phyloP scores from a whole-genome alignment of 179 eudicot species.

The Camellia oleifera region DNA sequence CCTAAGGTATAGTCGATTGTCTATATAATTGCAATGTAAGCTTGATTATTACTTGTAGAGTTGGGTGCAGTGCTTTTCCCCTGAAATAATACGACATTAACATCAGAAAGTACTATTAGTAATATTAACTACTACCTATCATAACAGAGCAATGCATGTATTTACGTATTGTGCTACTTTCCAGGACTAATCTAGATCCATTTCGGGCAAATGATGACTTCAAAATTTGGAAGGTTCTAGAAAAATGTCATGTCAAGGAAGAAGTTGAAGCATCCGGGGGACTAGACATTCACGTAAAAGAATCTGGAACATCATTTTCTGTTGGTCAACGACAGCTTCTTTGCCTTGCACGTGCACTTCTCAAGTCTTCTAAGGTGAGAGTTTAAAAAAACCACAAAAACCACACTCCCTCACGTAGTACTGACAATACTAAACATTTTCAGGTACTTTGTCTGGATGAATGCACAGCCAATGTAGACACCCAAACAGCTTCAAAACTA shows the following conservation, averaged over 20 bases:
- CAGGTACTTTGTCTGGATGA: constrained; percentile 94
- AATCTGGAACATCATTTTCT: constrained; percentile 73
- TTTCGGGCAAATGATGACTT: constrained; percentile 43
- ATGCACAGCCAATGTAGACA: constrained; percentile 95
- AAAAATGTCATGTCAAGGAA: constrained; percentile 79
- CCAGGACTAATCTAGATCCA: constrained; percentile 91
- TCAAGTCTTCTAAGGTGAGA: constrained; percentile 81
- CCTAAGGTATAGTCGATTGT: constrained; percentile 51
- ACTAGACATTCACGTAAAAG: constrained; percentile 64
- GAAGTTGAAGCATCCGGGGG: constrained; percentile 85
- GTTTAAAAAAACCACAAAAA: neutral
- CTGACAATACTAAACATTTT: constrained; percentile 16
- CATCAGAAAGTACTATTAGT: neutral
- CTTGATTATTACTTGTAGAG: constrained; percentile 3
- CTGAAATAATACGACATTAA: neutral
- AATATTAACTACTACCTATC: neutral
- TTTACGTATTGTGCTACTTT: constrained; percentile 1
- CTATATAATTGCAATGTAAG: neutral
- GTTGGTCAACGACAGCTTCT: constrained; percentile 95
- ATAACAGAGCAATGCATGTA: neutral
- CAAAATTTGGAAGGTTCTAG: constrained; percentile 70
- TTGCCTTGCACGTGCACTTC: constrained; percentile 97
- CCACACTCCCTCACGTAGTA: neutral
- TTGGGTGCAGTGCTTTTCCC: neutral
- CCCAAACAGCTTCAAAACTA: constrained; percentile 72